A percentile compares a stretch with the other conserved stretches of the same genome.
phyloP scores from a whole-genome alignment of 306 rosid species.

The Vigna reflexopilosa region DNA sequence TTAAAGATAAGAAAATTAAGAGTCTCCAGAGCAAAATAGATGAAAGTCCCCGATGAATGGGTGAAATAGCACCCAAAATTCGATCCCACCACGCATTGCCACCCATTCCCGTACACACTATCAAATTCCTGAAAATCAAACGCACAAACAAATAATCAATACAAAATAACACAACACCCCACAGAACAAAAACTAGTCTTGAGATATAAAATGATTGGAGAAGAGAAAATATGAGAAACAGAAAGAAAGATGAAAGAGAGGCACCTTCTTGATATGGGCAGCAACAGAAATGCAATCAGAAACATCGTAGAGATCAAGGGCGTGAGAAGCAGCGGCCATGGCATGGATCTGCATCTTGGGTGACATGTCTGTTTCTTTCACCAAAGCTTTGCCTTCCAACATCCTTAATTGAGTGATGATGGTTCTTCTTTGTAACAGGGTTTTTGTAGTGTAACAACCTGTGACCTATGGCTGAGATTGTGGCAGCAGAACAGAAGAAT shows the following conservation, averaged over 20 bases:
- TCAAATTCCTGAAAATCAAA: conserved; percentile 69
- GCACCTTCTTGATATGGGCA: conserved; percentile 75
- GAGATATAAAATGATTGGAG: too few relatives aligned
- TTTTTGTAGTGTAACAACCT: neutral
- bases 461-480: conserved; percentile 47
- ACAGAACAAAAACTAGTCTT: neutral
- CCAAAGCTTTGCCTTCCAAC: conserved; percentile 82
- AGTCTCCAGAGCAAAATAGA: conserved; percentile 75
- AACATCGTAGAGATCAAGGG: conserved; percentile 87
- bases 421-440: neutral
- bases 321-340: conserved; percentile 87
- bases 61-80: conserved; percentile 83
- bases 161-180: neutral
- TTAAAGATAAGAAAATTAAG: conserved; percentile 80
- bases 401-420: conserved; percentile 43
- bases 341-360: conserved; percentile 80
- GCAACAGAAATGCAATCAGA: conserved; percentile 69
- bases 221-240: neutral
- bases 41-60: conserved; percentile 71
- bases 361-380: conserved; percentile 81
- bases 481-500: neutral
- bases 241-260: neutral
- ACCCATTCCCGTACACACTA: conserved; percentile 69
- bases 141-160: neutral
- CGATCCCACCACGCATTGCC: conserved; percentile 92